Percentiles rank a stretch among this genome's conserved stretches.
These are phyloP conservation scores for Coemansia sp. DNA, from an alignment of 192 early-diverging fungal genomes.

Conservation along the genomic window DNA sequence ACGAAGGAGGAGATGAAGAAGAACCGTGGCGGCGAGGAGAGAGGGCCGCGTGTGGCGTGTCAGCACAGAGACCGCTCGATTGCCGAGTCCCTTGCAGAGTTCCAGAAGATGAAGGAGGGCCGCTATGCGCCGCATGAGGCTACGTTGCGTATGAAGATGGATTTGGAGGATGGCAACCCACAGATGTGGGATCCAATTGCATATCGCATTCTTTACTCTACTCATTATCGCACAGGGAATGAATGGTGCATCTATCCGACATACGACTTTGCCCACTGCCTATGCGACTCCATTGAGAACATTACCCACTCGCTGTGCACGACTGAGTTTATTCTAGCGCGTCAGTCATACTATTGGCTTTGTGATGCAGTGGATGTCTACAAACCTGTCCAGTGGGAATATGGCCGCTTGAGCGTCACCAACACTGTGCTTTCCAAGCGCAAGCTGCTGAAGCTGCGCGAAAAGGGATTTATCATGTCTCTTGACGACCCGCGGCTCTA, in stretches of 20 bases:
- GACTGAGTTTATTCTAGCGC: conserved; percentile 88
- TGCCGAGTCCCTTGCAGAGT: conserved; percentile 88
- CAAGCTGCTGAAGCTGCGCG: conserved; percentile 90
- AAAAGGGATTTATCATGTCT: conserved; percentile 70
- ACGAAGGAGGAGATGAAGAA: conserved; percentile 91
- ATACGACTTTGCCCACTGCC: conserved; percentile 99
- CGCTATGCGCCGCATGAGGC: conserved; percentile 88
- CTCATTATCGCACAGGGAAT: conserved; percentile 89
- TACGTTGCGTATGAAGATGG: conserved; percentile 99
- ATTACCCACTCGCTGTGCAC: conserved; percentile 99
- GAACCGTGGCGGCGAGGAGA: conserved; percentile 87
- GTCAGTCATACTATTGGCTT: conserved; percentile 99
- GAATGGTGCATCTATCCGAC: conserved; percentile 99
- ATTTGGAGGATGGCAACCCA: conserved; percentile 94
- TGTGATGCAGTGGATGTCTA: conserved; percentile 97
- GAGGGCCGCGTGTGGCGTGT: conserved; percentile 86
- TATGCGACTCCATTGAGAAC: conserved; percentile 99
- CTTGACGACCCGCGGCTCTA: conserved; percentile 99
- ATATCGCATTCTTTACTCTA: conserved; percentile 90
- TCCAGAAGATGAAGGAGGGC: conserved; percentile 99
- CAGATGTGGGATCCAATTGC: conserved; percentile 99
- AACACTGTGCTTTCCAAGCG: conserved; percentile 97
- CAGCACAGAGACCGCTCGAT: conserved; percentile 90
- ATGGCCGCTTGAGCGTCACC: conserved; percentile 89
- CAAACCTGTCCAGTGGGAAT: conserved; percentile 99